phyloP scores from a whole-genome alignment of 805 yeast species.

The Debaryomyces castellii region DNA sequence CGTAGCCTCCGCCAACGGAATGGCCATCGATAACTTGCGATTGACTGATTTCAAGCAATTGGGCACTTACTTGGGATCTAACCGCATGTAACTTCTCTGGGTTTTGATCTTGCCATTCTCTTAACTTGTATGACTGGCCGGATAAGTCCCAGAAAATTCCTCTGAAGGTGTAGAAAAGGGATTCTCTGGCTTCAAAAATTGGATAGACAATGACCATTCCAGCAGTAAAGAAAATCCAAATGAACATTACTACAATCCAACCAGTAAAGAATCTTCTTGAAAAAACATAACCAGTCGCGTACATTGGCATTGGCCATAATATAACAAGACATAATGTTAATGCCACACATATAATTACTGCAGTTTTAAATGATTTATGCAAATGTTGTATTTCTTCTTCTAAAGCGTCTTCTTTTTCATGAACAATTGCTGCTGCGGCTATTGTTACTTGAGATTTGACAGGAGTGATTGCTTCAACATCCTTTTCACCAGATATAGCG shows the following conservation, averaged over 20 bases:
- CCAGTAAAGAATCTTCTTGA: slow-evolving; percentile 80
- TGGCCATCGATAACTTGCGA: slow-evolving; percentile 26
- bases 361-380: slow-evolving; percentile 57
- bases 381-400: slow-evolving; percentile 55
- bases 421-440: slow-evolving; percentile 39
- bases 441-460: slow-evolving; percentile 37
- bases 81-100: slow-evolving; percentile 78
- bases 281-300: slow-evolving; percentile 75
- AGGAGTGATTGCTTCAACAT: slow-evolving; percentile 27
- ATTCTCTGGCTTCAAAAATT: slow-evolving; percentile 69
- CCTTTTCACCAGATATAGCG: slow-evolving; percentile 31
- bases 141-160: slow-evolving; percentile 85
- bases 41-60: slow-evolving; percentile 18
- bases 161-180: slow-evolving; percentile 60
- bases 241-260: slow-evolving; percentile 79
- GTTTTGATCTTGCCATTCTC: slow-evolving; percentile 71
- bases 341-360: slow-evolving; percentile 57
- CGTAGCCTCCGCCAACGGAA: slow-evolving; percentile 16
- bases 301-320: slow-evolving; percentile 95
- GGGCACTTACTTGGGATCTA: slow-evolving; percentile 55
- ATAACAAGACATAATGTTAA: slow-evolving; percentile 65
- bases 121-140: slow-evolving; percentile 72
- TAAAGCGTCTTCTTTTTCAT: slow-evolving; percentile 18
- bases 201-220: slow-evolving; percentile 68
- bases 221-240: slow-evolving; percentile 75